phyloP scores from a whole-genome alignment of 768 basidiomycete species.

The Sporobolomyces roseus region DNA sequence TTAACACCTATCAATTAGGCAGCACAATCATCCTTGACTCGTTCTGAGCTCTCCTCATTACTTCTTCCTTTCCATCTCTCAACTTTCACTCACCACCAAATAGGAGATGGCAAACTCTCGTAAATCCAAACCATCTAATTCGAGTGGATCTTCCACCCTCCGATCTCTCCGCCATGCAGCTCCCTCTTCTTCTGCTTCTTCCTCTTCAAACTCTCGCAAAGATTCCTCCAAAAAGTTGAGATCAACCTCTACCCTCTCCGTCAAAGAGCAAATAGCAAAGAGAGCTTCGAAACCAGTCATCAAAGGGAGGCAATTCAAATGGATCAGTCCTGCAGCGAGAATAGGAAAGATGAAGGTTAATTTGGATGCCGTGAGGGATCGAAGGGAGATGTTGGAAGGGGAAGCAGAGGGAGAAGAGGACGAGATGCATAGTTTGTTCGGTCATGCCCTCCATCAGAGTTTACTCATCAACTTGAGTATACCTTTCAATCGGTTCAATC shows the following conservation, averaged over 20 bases:
- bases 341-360: slow-evolving; percentile 38
- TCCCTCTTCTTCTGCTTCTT: background rate
- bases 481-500: slow-evolving; percentile 67
- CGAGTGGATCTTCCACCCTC: slow-evolving; percentile 15
- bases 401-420: slow-evolving; percentile 34
- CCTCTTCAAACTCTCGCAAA: slow-evolving; percentile 7
- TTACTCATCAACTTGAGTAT: slow-evolving; percentile 74
- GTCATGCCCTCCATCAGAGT: slow-evolving; percentile 68
- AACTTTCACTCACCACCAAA: background rate
- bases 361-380: slow-evolving; percentile 30
- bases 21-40: too few species aligned
- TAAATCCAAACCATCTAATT: background rate
- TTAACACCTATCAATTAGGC: too few species aligned
- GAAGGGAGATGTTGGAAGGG: slow-evolving; percentile 38
- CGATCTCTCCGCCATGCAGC: slow-evolving; percentile 32
- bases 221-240: slow-evolving; percentile 24
- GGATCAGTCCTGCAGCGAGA: slow-evolving; percentile 27
- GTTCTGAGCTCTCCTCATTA: background rate
- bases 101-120: slow-evolving; percentile 16
- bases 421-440: slow-evolving; percentile 57
- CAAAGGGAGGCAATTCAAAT: slow-evolving; percentile 37
- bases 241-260: slow-evolving; percentile 33
- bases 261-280: slow-evolving; percentile 35
- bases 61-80: background rate
- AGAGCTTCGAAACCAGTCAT: slow-evolving; percentile 31